These are phyloP conservation scores for Backusella parvicylindrica DNA, from an alignment of 192 early-diverging fungal genomes.

Conservation along the genomic window DNA sequence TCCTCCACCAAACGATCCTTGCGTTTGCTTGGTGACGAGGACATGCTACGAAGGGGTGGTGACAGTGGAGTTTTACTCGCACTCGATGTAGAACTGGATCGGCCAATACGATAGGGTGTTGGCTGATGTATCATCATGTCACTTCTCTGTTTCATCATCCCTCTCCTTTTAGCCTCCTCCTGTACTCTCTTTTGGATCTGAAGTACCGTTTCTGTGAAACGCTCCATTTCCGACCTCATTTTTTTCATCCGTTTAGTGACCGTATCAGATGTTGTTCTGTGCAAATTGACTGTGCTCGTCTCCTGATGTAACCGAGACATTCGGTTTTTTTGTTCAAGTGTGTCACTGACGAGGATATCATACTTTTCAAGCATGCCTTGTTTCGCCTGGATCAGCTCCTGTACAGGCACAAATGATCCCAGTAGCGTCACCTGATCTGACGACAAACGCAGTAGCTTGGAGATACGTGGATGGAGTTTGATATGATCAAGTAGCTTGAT, in stretches of 20 bases:
- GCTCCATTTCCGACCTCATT: neutral
- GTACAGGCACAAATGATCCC: neutral
- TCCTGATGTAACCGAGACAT: neutral
- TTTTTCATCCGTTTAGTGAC: neutral
- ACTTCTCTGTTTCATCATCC: neutral
- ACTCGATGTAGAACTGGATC: neutral
- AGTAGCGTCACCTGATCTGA: neutral
- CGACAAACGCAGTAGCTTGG: neutral
- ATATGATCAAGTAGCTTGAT: neutral
- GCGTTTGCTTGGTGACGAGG: neutral
- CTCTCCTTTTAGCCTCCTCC: neutral
- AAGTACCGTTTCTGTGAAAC: neutral
- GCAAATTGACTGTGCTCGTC: neutral
- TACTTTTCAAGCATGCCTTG: neutral
- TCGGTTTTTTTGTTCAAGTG: slow-evolving; percentile 1
- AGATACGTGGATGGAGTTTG: neutral
- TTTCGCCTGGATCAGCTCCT: neutral
- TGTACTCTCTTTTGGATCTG: slow-evolving; percentile 1
- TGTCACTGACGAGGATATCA: neutral
- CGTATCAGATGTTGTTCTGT: neutral
- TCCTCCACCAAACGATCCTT: neutral
- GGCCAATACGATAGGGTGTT: neutral
- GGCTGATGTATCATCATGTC: neutral
- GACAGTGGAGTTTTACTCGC: neutral
- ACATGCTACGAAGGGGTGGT: neutral